phyloP scores from a whole-genome alignment of 768 basidiomycete species.

The Lentinula boryana region DNA sequence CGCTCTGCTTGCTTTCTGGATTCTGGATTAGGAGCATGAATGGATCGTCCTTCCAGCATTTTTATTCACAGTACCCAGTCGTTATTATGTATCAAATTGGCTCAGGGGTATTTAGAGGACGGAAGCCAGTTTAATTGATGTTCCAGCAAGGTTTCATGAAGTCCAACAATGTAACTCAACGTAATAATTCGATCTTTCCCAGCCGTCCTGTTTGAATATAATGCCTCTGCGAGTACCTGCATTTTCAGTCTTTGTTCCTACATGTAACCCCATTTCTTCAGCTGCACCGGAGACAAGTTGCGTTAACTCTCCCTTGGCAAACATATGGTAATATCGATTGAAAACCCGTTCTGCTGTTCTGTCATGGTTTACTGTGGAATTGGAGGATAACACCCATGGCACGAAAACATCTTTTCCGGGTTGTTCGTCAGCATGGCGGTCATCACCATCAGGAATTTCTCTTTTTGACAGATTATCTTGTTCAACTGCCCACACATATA shows the following conservation, averaged over 20 bases:
- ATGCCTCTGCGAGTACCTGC: conserved; percentile 34
- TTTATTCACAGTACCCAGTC: too few species aligned
- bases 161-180: conserved; percentile 69
- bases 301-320: conserved; percentile 71
- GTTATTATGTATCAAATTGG: too few species aligned
- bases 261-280: conserved; percentile 41
- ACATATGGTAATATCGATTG: conserved; percentile 97
- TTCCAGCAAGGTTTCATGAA: conserved; percentile 4
- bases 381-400: conserved; percentile 63
- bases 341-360: conserved; percentile 35
- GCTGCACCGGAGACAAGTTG: conserved; percentile 62
- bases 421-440: conserved; percentile 6
- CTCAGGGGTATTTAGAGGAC: too few species aligned
- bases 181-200: conserved; percentile 90
- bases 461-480: conserved; percentile 86
- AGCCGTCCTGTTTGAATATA: conserved; percentile 66
- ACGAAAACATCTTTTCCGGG: conserved; percentile 76
- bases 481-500: conserved; percentile 97
- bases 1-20: too few species aligned
- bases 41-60: too few species aligned
- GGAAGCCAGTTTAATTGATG: too few species aligned
- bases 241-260: conserved; percentile 30
- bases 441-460: conserved; percentile 36
- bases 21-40: too few species aligned
- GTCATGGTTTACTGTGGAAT: too few species aligned